Conservation (phyloP, 495 filamentous ascomycete species). For the Cercophora samala region DNA sequence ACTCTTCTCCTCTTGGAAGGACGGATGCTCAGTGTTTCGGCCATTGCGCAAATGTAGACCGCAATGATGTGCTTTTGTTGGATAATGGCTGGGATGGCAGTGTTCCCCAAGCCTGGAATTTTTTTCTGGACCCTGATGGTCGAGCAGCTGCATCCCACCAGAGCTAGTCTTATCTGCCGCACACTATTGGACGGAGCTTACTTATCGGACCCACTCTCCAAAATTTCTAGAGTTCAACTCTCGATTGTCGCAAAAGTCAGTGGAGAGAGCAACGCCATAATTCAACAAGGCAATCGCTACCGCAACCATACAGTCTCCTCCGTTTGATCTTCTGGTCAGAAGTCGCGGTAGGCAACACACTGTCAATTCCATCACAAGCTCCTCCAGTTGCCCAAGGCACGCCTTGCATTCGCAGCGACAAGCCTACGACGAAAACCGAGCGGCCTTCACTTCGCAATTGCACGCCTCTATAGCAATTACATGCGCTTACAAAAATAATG, state of each 20-base stretch:
- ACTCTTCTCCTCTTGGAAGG: constrained; percentile 46
- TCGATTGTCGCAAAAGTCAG: background rate
- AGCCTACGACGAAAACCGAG: background rate
- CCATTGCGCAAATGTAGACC: background rate
- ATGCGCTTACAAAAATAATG: constrained; percentile 51
- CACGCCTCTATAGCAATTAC: background rate
- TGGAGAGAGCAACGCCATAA: background rate
- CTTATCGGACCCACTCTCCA: constrained; percentile 29
- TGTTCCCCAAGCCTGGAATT: constrained; percentile 10
- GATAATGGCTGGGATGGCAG: background rate
- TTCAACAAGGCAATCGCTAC: background rate
- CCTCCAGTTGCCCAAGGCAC: background rate
- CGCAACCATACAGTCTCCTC: background rate
- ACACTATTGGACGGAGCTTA: constrained; percentile 11
- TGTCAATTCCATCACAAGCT: background rate
- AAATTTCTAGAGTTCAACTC: constrained; percentile 22
- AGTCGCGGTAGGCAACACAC: background rate
- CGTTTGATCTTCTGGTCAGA: background rate
- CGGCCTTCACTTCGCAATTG: background rate
- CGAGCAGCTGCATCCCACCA: constrained; percentile 15
- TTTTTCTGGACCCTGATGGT: constrained; percentile 21
- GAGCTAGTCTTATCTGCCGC: constrained; percentile 17
- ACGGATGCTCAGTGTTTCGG: constrained; percentile 37
- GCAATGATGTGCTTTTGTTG: constrained; percentile 2
- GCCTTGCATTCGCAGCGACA: background rate